These are phyloP conservation scores for Fusarium papillatum DNA, from an alignment of 2,329 filamentous ascomycete genomes.

Conservation along the genomic window DNA sequence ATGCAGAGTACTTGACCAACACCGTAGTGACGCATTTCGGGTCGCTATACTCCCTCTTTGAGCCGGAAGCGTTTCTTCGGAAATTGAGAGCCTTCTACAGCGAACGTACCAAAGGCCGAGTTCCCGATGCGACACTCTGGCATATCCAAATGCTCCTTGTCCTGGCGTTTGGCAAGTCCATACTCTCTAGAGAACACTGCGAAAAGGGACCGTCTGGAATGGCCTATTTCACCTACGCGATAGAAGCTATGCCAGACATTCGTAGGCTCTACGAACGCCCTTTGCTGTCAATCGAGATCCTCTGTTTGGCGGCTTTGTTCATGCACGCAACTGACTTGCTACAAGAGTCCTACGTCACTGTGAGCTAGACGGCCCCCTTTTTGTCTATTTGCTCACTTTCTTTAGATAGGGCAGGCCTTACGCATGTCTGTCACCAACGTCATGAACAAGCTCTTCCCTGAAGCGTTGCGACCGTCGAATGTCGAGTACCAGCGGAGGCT, in stretches of 20 bases:
- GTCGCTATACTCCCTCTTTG: constrained; percentile 32
- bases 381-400: background rate
- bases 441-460: constrained; percentile 31
- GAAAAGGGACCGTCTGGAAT: constrained; percentile 36
- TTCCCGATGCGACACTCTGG: constrained; percentile 21
- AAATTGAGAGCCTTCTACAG: constrained; percentile 27
- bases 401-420: constrained; percentile 32
- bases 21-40: constrained; percentile 34
- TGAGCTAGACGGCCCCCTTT: background rate
- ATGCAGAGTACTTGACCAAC: constrained; percentile 34
- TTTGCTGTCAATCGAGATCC: constrained; percentile 34
- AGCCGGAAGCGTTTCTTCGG: constrained; percentile 15
- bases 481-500: constrained; percentile 31
- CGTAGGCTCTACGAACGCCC: constrained; percentile 32
- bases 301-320: constrained; percentile 32
- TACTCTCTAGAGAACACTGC: constrained; percentile 35
- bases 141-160: constrained; percentile 38
- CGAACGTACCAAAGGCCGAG: background rate
- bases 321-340: constrained; percentile 38
- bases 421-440: constrained; percentile 33
- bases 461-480: constrained; percentile 25
- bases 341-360: constrained; percentile 36
- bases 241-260: constrained; percentile 35
- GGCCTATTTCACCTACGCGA: constrained; percentile 29
- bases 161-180: constrained; percentile 34